These are phyloP conservation scores for Stachybotrys chlorohalonatus DNA, from an alignment of 2,329 filamentous ascomycete species.

Conservation along the genomic window DNA sequence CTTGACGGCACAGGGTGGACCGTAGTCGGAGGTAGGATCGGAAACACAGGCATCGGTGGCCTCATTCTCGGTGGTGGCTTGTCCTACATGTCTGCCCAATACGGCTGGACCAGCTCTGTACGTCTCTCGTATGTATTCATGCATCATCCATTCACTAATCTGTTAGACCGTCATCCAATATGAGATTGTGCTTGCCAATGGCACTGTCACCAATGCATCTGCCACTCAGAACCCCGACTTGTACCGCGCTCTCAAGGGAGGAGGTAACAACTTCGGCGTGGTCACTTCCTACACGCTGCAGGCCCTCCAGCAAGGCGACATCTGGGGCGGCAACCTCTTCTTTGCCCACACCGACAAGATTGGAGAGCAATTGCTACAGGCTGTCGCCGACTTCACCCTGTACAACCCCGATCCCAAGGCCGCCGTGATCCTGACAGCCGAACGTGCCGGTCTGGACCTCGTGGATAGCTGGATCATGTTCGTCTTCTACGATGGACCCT, in stretches of 20 bases:
- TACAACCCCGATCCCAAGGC: conserved; percentile 51
- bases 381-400: conserved; percentile 45
- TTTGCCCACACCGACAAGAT: conserved; percentile 22
- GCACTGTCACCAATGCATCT: conserved; percentile 36
- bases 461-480: conserved; percentile 49
- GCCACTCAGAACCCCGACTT: conserved; percentile 34
- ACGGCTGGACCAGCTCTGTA: conserved; percentile 39
- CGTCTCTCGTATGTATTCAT: too few species aligned
- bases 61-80: conserved; percentile 44
- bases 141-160: too few species aligned
- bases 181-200: conserved; percentile 43
- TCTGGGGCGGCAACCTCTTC: conserved; percentile 34
- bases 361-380: conserved; percentile 29
- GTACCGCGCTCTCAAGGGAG: conserved; percentile 43
- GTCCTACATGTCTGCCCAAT: conserved; percentile 40
- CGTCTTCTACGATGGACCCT: conserved; percentile 51
- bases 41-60: conserved; percentile 38
- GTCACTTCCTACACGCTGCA: conserved; percentile 34
- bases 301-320: conserved; percentile 27
- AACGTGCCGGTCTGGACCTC: conserved; percentile 24
- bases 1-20: conserved; percentile 32
- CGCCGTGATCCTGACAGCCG: conserved; percentile 47
- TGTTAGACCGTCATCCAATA: conserved; percentile 30
- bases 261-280: conserved; percentile 47
- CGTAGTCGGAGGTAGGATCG: conserved; percentile 33